These are phyloP conservation scores for Hanseniaspora singularis DNA, from an alignment of 805 yeast species.

Conservation along the genomic window DNA sequence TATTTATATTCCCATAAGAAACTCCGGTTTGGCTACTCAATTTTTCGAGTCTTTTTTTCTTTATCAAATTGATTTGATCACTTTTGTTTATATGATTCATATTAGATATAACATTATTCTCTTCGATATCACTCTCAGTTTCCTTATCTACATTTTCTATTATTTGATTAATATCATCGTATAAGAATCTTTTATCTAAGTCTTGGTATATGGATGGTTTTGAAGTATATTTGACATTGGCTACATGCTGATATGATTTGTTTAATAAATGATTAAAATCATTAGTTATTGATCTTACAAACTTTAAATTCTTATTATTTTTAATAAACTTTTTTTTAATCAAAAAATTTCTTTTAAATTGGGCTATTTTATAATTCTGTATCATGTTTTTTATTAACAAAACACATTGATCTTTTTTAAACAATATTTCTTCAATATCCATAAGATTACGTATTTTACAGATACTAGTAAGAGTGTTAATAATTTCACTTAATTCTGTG, in stretches of 20 bases:
- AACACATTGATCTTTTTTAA: not conserved
- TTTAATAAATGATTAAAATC: not conserved
- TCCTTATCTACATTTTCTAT: not conserved
- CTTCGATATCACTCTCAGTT: slow-evolving; percentile 3
- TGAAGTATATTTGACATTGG: too few relatives aligned
- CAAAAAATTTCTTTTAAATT: slow-evolving; percentile 6
- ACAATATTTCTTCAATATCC: not conserved
- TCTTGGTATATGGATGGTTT: not conserved
- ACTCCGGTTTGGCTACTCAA: not conserved
- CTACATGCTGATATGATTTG: too few relatives aligned
- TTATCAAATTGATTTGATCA: too few relatives aligned
- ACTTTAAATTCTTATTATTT: not conserved
- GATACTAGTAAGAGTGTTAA: not conserved
- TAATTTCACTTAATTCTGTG: not conserved
- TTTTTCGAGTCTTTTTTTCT: not conserved
- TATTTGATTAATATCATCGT: not conserved
- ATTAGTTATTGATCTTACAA: not conserved
- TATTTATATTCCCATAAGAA: not conserved
- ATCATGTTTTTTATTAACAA: not conserved
- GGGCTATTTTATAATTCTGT: not conserved
- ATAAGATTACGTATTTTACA: not conserved
- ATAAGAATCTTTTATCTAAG: slow-evolving; percentile 1
- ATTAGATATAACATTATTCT: slow-evolving; percentile 1
- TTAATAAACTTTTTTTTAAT: not conserved
- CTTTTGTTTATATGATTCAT: not conserved